phyloP scores from a whole-genome alignment of 805 yeast species.

The Candida railenensis region DNA sequence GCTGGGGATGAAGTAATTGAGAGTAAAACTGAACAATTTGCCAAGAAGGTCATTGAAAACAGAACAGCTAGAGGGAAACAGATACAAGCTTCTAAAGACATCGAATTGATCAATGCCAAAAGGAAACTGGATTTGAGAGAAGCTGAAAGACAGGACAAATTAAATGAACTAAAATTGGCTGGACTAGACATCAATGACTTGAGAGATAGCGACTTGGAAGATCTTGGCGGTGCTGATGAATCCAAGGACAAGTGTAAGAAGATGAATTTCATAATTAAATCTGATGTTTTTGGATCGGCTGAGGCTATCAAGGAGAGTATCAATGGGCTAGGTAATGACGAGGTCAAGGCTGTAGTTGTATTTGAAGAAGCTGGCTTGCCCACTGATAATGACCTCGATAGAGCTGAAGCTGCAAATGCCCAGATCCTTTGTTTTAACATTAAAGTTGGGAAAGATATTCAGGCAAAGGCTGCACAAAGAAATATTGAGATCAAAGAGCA shows the following conservation, averaged over 20 bases:
- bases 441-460: slow-evolving; percentile 62
- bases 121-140: slow-evolving; percentile 56
- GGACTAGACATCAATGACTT: slow-evolving; percentile 58
- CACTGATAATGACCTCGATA: slow-evolving; percentile 40
- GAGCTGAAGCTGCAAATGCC: slow-evolving; percentile 51
- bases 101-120: slow-evolving; percentile 68
- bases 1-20: slow-evolving; percentile 86
- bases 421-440: slow-evolving; percentile 77
- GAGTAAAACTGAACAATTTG: slow-evolving; percentile 70
- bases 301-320: slow-evolving; percentile 90
- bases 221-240: slow-evolving; percentile 22
- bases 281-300: slow-evolving; percentile 92
- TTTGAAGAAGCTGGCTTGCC: slow-evolving; percentile 81
- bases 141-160: slow-evolving; percentile 49
- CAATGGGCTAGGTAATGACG: slow-evolving; percentile 80
- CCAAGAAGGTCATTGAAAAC: slow-evolving; percentile 71
- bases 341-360: slow-evolving; percentile 68
- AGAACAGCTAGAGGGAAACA: slow-evolving; percentile 54
- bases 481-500: slow-evolving; percentile 62
- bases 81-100: slow-evolving; percentile 58
- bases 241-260: slow-evolving; percentile 14
- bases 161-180: slow-evolving; percentile 56
- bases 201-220: slow-evolving; percentile 17
- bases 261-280: slow-evolving; percentile 70
- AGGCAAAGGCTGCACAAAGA: slow-evolving; percentile 52